Conservation (phyloP, 2,329 filamentous ascomycete genomes). For the Orbilia brochopaga region DNA sequence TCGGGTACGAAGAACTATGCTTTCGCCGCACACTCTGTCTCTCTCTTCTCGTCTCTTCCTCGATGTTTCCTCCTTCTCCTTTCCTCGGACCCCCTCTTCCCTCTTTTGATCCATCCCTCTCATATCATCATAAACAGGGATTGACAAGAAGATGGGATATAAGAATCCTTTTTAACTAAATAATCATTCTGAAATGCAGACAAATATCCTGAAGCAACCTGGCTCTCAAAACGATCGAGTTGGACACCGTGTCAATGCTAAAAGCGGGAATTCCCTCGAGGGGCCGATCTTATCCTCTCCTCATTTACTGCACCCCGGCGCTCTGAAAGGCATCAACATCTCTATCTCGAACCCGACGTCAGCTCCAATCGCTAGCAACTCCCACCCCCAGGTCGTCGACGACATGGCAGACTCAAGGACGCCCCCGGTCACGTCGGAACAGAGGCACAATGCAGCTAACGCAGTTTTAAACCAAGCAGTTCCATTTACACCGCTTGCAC, state of each 20-base stretch:
- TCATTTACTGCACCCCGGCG: constrained; percentile 37
- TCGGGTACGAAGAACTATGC: constrained; percentile 65
- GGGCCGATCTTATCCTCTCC: constrained; percentile 46
- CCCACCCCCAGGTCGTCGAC: constrained; percentile 20
- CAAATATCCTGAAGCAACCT: constrained; percentile 48
- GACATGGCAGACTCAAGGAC: constrained; percentile 19
- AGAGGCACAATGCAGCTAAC: constrained; percentile 39
- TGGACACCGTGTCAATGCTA: constrained; percentile 62
- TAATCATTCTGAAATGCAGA: constrained; percentile 24
- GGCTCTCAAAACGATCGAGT: constrained; percentile 60
- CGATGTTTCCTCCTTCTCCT: no score
- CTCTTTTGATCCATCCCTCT: neutral
- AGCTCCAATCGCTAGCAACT: constrained; percentile 40
- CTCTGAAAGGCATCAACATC: constrained; percentile 35
- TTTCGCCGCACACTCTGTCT: constrained; percentile 20
- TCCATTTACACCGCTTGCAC: constrained; percentile 63
- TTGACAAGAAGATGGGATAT: neutral
- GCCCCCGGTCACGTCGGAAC: constrained; percentile 4
- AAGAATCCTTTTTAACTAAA: constrained; percentile 35
- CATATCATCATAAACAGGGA: neutral
- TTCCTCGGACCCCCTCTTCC: neutral
- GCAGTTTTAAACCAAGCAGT: constrained; percentile 42
- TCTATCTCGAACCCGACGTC: constrained; percentile 48
- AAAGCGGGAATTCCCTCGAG: constrained; percentile 39
- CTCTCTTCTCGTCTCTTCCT: constrained; percentile 70